Conservation (phyloP, 352 stramenopile genomes). For the Phytophthora megakarya region DNA sequence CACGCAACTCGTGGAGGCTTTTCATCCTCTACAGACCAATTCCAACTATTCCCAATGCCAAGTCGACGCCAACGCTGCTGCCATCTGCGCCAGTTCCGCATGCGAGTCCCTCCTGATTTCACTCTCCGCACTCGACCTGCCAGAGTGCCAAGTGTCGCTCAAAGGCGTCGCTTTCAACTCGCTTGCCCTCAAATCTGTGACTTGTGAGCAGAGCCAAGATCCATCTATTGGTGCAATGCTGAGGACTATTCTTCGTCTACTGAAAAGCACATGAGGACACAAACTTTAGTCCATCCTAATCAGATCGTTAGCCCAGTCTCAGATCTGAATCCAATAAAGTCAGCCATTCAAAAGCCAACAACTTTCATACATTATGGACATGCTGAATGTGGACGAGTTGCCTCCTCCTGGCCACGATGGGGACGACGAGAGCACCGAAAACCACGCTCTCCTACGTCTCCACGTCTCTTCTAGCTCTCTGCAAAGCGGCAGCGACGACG, state of each 20-base stretch:
- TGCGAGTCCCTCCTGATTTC: conserved; percentile 16
- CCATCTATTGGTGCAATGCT: conserved; percentile 10
- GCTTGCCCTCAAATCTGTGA: not conserved
- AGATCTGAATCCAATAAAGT: conserved; percentile 9
- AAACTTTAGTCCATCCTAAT: not conserved
- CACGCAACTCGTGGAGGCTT: not conserved
- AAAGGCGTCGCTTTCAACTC: conserved; percentile 25
- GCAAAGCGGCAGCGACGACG: conserved; percentile 31
- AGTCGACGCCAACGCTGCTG: conserved; percentile 16
- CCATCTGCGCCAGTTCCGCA: conserved; percentile 21
- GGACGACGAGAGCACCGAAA: conserved; percentile 17
- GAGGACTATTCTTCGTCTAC: conserved; percentile 31
- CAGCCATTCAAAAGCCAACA: not conserved
- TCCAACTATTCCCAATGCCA: conserved; percentile 23
- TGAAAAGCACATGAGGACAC: conserved; percentile 2
- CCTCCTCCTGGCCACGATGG: conserved; percentile 28
- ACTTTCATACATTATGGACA: conserved; percentile 23
- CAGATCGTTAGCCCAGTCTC: conserved; percentile 2
- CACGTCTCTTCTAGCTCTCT: conserved; percentile 19
- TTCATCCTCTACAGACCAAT: conserved; percentile 11
- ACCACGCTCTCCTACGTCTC: conserved; percentile 27
- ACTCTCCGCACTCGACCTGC: conserved; percentile 10
- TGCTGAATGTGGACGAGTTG: conserved; percentile 30
- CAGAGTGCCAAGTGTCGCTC: conserved; percentile 16
- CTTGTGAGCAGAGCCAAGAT: conserved; percentile 1